Conservation (phyloP, 2,329 filamentous ascomycete genomes). For the Ophiostoma triangulosporum region DNA sequence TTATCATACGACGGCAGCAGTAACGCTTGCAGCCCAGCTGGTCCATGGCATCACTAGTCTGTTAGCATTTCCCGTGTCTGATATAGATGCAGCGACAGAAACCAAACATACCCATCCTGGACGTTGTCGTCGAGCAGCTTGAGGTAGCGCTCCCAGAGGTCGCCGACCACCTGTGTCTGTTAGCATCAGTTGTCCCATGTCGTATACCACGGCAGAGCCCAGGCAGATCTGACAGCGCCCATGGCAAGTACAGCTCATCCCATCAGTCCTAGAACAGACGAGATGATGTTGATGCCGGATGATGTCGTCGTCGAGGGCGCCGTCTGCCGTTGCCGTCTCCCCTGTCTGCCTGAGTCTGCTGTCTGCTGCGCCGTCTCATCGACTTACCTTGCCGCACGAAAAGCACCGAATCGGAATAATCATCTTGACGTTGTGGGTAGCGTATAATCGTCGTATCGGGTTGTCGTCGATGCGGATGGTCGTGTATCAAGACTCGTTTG, state of each 20-base stretch:
- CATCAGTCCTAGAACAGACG: no score
- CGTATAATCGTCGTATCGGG: background rate
- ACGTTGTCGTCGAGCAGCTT: conserved; percentile 70
- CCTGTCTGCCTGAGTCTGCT: background rate
- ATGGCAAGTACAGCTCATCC: no score
- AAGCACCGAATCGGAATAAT: conserved; percentile 99
- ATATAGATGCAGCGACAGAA: background rate
- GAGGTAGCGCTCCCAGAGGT: conserved; percentile 94
- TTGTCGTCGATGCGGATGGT: background rate
- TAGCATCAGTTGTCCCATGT: conserved; percentile 13
- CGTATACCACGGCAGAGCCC: no score
- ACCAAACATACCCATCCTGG: conserved; percentile 51
- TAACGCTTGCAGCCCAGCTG: conserved; percentile 86
- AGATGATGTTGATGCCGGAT: no score
- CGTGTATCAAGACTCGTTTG: background rate
- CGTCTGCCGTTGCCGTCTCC: background rate
- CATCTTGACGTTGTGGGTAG: conserved; percentile 38
- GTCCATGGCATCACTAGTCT: conserved; percentile 80
- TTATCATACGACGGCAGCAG: conserved; percentile 98
- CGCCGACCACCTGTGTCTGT: conserved; percentile 67
- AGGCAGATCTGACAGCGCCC: no score
- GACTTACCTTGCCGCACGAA: conserved; percentile 86
- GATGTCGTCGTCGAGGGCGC: background rate
- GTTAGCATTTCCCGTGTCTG: background rate
- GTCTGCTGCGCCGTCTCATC: background rate